These are phyloP conservation scores for Aspergillus sclerotialis DNA, from an alignment of 2,329 filamentous ascomycete genomes.

Conservation along the genomic window DNA sequence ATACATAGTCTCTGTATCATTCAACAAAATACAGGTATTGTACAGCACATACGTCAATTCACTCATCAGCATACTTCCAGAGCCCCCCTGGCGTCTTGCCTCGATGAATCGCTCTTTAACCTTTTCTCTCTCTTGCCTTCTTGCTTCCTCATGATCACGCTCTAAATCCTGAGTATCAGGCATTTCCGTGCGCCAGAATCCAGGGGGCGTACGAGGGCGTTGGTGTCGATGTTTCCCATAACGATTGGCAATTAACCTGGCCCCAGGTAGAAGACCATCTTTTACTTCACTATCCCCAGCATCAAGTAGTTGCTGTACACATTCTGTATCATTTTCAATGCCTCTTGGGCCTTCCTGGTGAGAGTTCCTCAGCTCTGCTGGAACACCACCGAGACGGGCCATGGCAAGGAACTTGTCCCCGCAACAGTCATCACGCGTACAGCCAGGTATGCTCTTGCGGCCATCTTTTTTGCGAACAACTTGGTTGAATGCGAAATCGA, in stretches of 20 bases:
- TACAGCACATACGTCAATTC: no score
- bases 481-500: conserved; percentile 66
- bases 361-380: conserved; percentile 13
- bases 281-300: conserved; percentile 55
- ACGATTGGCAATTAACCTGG: conserved; percentile 68
- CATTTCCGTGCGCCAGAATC: conserved; percentile 88
- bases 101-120: conserved; percentile 72
- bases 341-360: conserved; percentile 14
- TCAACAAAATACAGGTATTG: neutral
- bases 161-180: conserved; percentile 76
- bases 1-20: no score
- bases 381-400: conserved; percentile 40
- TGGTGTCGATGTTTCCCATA: conserved; percentile 73
- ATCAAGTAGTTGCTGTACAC: conserved; percentile 26
- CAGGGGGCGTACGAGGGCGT: conserved; percentile 67
- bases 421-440: conserved; percentile 69
- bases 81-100: conserved; percentile 65
- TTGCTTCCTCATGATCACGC: conserved; percentile 58
- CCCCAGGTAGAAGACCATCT: conserved; percentile 63
- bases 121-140: conserved; percentile 54
- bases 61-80: conserved; percentile 81
- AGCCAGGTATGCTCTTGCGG: conserved; percentile 65
- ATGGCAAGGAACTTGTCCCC: conserved; percentile 64
- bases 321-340: conserved; percentile 50
- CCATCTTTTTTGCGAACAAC: conserved; percentile 65